Base-by-base conservation (phyloP, 306 rosid genomes). In the Castanopsis chinensis region DNA sequence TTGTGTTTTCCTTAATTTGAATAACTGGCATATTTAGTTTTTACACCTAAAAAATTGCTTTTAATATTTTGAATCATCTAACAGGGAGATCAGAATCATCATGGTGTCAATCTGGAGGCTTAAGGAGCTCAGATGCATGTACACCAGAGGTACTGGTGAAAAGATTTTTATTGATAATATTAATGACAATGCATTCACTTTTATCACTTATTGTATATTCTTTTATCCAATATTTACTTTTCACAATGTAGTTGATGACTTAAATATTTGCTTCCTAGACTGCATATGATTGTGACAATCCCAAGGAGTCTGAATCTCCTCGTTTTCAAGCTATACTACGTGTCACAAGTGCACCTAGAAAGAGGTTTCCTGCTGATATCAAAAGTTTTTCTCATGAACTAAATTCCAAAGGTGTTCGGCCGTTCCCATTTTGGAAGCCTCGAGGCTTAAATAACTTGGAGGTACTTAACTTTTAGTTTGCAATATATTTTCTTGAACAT, bases 271-370 rank as follows among this genome's bases (percentile, higher is more conserved):
- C 65, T 87, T 86, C 83, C 59, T 86, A 91, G 99, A 71, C 86
- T 49, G 49, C 94, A 58, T 95, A 87, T 81, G 99, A 95, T 78
- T 93, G 89, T 80, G 99, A 95, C 80, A 95, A 95, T 81, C 98
- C 98, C 9, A 95, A 95, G 90, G 99, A 95, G 89, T 93, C 98
- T 6, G 99, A 95, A 82, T 95, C 99, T 86, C 99, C 99, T 18
- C 99, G 99, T 78, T 95, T 95, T 89, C 98, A 95, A 93, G 99
- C 99, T 71, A 89, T 95, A 82, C 85, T 95, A 37, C 96, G 99
- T 15, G 85, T 91, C 80, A 95, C 99, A 32, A 95, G 94, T 89
- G 99, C 97, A 65, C 99, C 99, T 17, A 89, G 97, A 74, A 95
- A 92, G 90, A 91, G 92, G 87, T 79, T 85, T 87, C 99, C 98